Conservation (phyloP, 768 basidiomycete species). For the Hortiboletus flavorubellus region DNA sequence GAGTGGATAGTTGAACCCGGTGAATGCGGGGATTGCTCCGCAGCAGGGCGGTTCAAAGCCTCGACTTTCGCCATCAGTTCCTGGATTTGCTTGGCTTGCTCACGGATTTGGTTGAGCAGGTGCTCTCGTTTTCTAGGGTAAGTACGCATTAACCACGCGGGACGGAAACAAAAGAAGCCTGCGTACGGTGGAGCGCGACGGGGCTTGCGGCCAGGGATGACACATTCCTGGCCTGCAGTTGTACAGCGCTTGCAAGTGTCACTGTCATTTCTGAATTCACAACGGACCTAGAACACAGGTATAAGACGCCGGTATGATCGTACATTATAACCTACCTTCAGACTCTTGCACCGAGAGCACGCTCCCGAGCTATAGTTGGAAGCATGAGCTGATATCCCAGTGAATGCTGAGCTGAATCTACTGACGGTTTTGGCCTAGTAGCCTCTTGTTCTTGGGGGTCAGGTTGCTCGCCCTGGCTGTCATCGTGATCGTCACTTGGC, state of each 20-base stretch:
- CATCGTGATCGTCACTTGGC: constrained; percentile 16
- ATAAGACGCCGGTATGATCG: neutral
- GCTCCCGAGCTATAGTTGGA: constrained; percentile 46
- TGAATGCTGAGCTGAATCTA: neutral
- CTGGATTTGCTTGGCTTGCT: constrained; percentile 70
- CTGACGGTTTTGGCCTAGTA: constrained; percentile 25
- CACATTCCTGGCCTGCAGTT: constrained; percentile 67
- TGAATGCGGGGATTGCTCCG: constrained; percentile 35
- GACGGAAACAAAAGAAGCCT: neutral
- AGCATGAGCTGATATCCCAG: neutral
- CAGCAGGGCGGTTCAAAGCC: constrained; percentile 33
- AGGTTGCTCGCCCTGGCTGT: constrained; percentile 10
- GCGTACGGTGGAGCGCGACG: constrained; percentile 75
- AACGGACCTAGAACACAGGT: constrained; percentile 53
- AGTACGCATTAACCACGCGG: neutral
- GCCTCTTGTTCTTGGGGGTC: constrained; percentile 25
- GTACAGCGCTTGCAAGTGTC: constrained; percentile 76
- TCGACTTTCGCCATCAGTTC: constrained; percentile 70
- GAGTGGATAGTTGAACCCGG: constrained; percentile 29
- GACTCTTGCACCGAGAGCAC: constrained; percentile 65
- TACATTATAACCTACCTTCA: constrained; percentile 36
- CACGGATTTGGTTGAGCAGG: constrained; percentile 71
- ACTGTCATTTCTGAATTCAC: constrained; percentile 68
- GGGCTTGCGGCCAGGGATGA: constrained; percentile 82
- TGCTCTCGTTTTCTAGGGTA: constrained; percentile 69